Base-by-base conservation (phyloP, 371 early-diverging fungal genomes). In the Dichotomocladium elegans region DNA sequence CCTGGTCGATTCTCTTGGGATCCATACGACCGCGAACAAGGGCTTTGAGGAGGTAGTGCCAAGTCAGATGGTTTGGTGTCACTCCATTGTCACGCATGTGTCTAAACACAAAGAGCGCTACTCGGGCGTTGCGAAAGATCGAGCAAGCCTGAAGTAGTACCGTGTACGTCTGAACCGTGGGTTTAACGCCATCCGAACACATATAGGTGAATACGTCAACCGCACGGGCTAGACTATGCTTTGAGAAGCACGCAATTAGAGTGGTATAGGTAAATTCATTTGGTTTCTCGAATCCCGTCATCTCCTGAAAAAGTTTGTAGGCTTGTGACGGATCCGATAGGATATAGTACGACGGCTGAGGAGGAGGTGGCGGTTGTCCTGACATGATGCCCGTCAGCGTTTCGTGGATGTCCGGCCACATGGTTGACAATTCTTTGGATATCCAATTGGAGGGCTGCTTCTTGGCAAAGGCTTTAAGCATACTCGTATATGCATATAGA, bases 231-330 rank as follows among this genome's bases (percentile, higher is more conserved):
- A 72, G 60, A 42, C 69, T 59, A 15, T 53, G 28, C 41, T 70
- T 76, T 33, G 72, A 68, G 66, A 72, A 72, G 21, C 72, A 72
- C 33, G 76, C 58, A 42, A 76, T 76, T 25, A 76, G 58, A 8
- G 72, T 70, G 53, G 72, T 70, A 64, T 76, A 76, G 14, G 63
- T 76, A 54, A 70, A 76, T 12, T 58, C 66, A 41, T 76, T 66
- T 11, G 76, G 76, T 19, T 66, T 41, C 27, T 65, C 57, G 48
- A 60, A 70, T 8, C 66, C 68, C n/a, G 71, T 74, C 58, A 74
- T 33, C 22, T 63, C 55, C 35, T 58, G 59, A 47, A 74, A 74
- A 8, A 74, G 41, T 15, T 53, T 30, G 21, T 66, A 60, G 17
- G 74, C 52, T 10, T 51, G 52, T 1, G 52, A 51, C 15, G 52